Conservation (phyloP, 2,329 filamentous ascomycete genomes). For the Fusarium secorum region DNA sequence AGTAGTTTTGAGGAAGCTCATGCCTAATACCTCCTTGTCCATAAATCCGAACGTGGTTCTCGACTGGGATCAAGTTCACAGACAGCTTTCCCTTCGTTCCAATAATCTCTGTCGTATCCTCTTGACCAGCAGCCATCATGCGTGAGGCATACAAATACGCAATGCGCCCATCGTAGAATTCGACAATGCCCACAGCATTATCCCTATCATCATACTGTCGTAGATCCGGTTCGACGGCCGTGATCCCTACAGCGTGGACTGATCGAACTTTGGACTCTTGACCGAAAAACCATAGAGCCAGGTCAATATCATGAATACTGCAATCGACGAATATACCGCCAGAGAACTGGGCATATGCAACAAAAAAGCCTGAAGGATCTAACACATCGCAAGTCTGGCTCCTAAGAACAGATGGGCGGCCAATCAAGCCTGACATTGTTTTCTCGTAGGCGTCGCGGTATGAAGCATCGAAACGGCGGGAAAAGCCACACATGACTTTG, state of each 20-base stretch:
- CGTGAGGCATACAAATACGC: slow-evolving; percentile 69
- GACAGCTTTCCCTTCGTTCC: slow-evolving; percentile 70
- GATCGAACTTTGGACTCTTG: slow-evolving; percentile 40
- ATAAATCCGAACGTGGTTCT: slow-evolving; percentile 63
- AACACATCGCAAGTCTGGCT: slow-evolving; percentile 73
- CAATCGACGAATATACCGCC: slow-evolving; percentile 77
- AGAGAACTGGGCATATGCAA: slow-evolving; percentile 68
- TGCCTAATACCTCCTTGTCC: slow-evolving; percentile 57
- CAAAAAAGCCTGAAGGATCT: slow-evolving; percentile 72
- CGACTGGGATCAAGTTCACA: slow-evolving; percentile 62
- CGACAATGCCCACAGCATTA: slow-evolving; percentile 61
- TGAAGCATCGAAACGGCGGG: slow-evolving; percentile 44
- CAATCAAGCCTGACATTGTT: slow-evolving; percentile 63
- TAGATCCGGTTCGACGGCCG: slow-evolving; percentile 41
- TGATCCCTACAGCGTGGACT: slow-evolving; percentile 43
- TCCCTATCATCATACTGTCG: slow-evolving; percentile 42
- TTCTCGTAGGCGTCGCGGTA: slow-evolving; percentile 67
- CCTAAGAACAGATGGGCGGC: slow-evolving; percentile 66
- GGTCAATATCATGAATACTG: slow-evolving; percentile 70
- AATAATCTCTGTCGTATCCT: slow-evolving; percentile 73
- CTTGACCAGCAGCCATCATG: slow-evolving; percentile 74
- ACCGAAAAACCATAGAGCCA: slow-evolving; percentile 44
- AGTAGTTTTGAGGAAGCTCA: slow-evolving; percentile 69
- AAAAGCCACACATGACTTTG: slow-evolving; percentile 62
- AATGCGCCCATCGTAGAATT: slow-evolving; percentile 70